Conservation (phyloP, 2,329 filamentous ascomycete genomes). For the Ascochyta fabae region DNA sequence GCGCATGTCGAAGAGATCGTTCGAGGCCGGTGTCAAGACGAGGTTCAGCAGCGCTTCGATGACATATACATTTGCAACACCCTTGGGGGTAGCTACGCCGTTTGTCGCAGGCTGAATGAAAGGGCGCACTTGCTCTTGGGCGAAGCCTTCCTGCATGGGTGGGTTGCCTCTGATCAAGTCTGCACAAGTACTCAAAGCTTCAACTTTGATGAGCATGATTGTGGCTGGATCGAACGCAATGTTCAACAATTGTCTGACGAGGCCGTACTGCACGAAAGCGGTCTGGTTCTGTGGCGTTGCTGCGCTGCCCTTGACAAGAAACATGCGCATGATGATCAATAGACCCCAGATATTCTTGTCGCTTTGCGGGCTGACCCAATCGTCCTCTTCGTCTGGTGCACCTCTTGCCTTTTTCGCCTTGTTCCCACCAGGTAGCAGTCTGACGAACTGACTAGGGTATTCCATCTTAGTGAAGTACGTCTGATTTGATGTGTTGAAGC, state of each 20-base stretch:
- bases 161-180: conserved; percentile 86
- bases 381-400: conserved; percentile 65
- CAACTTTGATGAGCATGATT: conserved; percentile 79
- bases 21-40: conserved; percentile 70
- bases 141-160: conserved; percentile 84
- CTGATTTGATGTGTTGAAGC: conserved; percentile 89
- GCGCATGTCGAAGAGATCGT: conserved; percentile 77
- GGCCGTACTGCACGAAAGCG: conserved; percentile 82
- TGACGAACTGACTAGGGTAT: conserved; percentile 74
- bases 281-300: conserved; percentile 84
- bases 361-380: conserved; percentile 77
- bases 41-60: conserved; percentile 92
- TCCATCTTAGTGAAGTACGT: conserved; percentile 91
- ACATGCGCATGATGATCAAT: conserved; percentile 83
- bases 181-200: conserved; percentile 84
- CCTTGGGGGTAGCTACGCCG: conserved; percentile 55
- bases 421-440: conserved; percentile 69
- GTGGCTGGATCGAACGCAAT: conserved; percentile 79
- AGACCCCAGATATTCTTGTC: conserved; percentile 93
- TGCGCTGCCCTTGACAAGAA: conserved; percentile 79
- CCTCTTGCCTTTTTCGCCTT: conserved; percentile 61
- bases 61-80: conserved; percentile 75
- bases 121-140: conserved; percentile 78
- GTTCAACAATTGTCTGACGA: conserved; percentile 79
- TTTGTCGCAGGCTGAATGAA: conserved; percentile 57